A percentile compares a stretch with the other conserved stretches of the same genome.
Evolutionary conservation across 345 rosid genomes (phyloP).

Genomic region (Camelina laxa): DNA sequence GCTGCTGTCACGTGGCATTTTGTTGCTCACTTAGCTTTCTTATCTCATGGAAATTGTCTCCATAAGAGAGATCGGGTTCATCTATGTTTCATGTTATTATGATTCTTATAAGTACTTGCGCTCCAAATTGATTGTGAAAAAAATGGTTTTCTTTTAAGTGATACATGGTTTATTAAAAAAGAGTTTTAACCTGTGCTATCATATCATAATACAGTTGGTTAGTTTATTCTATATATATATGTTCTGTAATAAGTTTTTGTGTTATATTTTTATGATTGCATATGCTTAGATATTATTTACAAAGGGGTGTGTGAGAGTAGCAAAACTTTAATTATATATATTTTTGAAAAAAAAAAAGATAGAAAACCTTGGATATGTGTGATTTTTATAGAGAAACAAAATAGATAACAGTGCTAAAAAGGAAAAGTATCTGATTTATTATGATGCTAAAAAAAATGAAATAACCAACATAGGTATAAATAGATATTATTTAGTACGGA

Average conservation of each 20-base stretch:
- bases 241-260: not conserved
- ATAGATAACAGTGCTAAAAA: conserved; percentile 15
- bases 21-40: conserved; percentile 15
- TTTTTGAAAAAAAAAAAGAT: not conserved
- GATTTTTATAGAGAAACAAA: conserved; percentile 28
- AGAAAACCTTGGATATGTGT: not conserved
- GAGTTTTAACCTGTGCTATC: not conserved
- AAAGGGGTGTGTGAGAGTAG: too few species aligned
- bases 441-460: conserved; percentile 28
- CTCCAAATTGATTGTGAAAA: conserved; percentile 2
- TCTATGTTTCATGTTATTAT: conserved; percentile 23
- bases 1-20: conserved; percentile 33
- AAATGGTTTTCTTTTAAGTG: not conserved
- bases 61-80: conserved; percentile 9
- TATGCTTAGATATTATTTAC: not conserved
- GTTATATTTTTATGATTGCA: not conserved
- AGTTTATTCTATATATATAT: not conserved
- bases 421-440: conserved; percentile 20
- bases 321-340: too few species aligned
- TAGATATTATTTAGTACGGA: conserved; percentile 41
- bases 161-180: not conserved
- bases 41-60: conserved; percentile 14
- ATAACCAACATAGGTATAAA: conserved; percentile 31
- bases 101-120: conserved; percentile 15
- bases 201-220: not conserved